Evolutionary conservation across 78 protist species (phyloP), one percentile per base, ranked within the genome.

Genomic region (Speleostelium caveatum): DNA sequence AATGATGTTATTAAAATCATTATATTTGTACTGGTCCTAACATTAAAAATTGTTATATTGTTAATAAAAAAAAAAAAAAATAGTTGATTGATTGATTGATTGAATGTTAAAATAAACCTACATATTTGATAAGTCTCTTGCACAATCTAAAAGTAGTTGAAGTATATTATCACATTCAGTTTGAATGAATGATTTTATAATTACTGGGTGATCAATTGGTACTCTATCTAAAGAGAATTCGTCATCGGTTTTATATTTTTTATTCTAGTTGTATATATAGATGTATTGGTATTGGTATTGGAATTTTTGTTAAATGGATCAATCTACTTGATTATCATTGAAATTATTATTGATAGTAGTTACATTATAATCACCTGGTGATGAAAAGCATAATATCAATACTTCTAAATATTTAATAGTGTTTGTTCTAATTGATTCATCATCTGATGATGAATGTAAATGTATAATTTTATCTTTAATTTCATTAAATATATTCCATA

Each of bases 1-100:
- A 80, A 69, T 30, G 75, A 63, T 28, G 90, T 80, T 3, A 80
- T 55, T 7, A 80, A 14, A 51, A 41, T 39, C 78, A 80, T 80
- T 17, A 80, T 80, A 69, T 80, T 80, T n/a, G 75, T 60, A 55
- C 90, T 80, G 41, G 78, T 80, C 90, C 90, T 80, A 45, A 33
- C 59, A 26, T 36, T 19, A 67, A 51, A 55, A 60, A 41, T 35
- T 24, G 28, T 39, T 2, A 38, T 36, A 53, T 32, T 24, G 3
- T 24, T 68, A 24, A 68, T 21, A 30, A 49, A 45, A n/a, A 10
- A 55, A 55, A 49, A 55, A 30, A 69, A 14, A 33, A 12, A 21
- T n/a, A 56, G 32, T 56, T 7, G 14, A 19, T 42, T 22, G 3
- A 2, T 21, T 33, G 7, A 30, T 32, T 24, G 3, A 17, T 41